Evolutionary conservation across 2,329 filamentous ascomycete species (phyloP).

Genomic region (Pestalotiopsis sp.): DNA sequence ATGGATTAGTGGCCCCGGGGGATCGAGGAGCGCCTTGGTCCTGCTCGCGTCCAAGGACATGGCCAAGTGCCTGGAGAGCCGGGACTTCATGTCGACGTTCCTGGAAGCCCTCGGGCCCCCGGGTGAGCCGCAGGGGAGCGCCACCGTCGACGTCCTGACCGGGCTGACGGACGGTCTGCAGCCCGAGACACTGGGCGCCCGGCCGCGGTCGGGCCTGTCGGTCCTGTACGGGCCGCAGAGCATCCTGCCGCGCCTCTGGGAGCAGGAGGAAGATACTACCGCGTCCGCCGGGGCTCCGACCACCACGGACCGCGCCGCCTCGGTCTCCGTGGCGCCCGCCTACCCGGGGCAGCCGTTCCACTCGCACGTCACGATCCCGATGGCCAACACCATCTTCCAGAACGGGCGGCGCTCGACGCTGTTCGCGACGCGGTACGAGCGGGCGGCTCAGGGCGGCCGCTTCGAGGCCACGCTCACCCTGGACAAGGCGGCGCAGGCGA

Average conservation of each 20-base stretch:
- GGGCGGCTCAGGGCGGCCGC: constrained; percentile 22
- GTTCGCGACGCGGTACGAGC: constrained; percentile 44
- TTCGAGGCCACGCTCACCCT: constrained; percentile 25
- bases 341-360: background rate
- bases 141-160: constrained; percentile 44
- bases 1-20: background rate
- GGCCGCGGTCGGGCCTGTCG: constrained; percentile 49
- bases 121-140: constrained; percentile 16
- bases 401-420: constrained; percentile 68
- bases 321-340: background rate
- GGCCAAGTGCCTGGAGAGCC: constrained; percentile 50
- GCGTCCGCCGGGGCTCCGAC: background rate
- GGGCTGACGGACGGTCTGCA: constrained; percentile 61
- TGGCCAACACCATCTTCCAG: constrained; percentile 79
- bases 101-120: constrained; percentile 26
- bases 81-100: constrained; percentile 40
- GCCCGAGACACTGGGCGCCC: constrained; percentile 33
- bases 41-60: constrained; percentile 54
- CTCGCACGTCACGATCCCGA: constrained; percentile 56
- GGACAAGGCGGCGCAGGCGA: constrained; percentile 44
- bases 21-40: constrained; percentile 35
- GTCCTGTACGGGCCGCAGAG: constrained; percentile 48
- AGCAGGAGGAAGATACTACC: constrained; percentile 21
- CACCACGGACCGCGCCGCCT: constrained; percentile 32
- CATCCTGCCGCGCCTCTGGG: constrained; percentile 52